Base-by-base conservation (phyloP, 2,329 filamentous ascomycete genomes). In the Fusarium beomiforme region DNA sequence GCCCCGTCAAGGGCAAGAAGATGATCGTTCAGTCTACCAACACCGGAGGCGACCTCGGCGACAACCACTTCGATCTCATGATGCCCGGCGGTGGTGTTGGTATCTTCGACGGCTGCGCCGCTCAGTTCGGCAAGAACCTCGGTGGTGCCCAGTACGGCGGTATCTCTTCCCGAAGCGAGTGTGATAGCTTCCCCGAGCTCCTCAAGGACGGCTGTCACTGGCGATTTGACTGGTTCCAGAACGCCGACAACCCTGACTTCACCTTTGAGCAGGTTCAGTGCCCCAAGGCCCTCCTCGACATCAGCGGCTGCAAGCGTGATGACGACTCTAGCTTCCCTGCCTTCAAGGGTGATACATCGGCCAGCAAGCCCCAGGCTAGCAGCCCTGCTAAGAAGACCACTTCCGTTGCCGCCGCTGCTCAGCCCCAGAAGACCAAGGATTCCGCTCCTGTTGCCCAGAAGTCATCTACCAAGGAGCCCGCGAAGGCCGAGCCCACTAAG, bases 11-110 rank as follows among this genome's bases (percentile, higher is more conserved):
- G 29, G 88, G 89, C 58, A 91, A 91, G 81, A 87, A 83, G 64
- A 89, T 91, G 86, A 82, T 91, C 57, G 85, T 91, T 19, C 89
- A 91, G 76, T 86, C 87, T 12, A 90, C 87, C 36, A 91, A 91
- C 78, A 91, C 89, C 4, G 89, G 88, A 33, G 83, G 82, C 23
- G 88, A 90, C 75, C 80, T 90, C 11, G 83, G 82, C 43, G 74
- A 76, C 34, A 89, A 89, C 75, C 88, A 90, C 69, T 90, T 90
- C 74, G 88, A 90, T 79, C 76, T 90, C 23, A 75, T 83, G 79
- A 86, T 87, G 31, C 86, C 85, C 6, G 87, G 87, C 19, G 87
- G 88, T 61, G 88, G 88, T 31, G 84, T 80, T 23, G 88, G 88
- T 50, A 82, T 85, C 63, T 89, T 85, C 75, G 84, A 88, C 64